phyloP scores from a whole-genome alignment of 148 eudicot species.

The Silene uniflora region DNA sequence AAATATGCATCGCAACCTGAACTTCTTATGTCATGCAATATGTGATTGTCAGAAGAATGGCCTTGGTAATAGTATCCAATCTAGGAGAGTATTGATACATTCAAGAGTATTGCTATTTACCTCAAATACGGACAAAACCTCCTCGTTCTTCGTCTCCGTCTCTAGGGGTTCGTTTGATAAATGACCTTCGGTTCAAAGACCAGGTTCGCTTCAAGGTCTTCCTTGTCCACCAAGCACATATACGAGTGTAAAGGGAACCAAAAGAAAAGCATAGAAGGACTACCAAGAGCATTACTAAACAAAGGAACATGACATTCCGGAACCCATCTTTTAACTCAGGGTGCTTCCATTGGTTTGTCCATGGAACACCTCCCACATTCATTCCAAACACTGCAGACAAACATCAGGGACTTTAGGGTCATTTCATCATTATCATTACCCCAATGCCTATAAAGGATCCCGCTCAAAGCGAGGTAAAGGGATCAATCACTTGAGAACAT shows the following conservation, averaged over 20 bases:
- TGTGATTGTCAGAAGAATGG: too few relatives aligned
- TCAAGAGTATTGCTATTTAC: neutral
- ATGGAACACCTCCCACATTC: slow-evolving; percentile 99
- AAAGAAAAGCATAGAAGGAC: slow-evolving; percentile 74
- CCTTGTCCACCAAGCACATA: slow-evolving; percentile 58
- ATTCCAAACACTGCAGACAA: slow-evolving; percentile 78
- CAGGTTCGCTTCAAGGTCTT: slow-evolving; percentile 47
- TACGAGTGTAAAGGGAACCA: slow-evolving; percentile 48
- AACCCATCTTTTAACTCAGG: slow-evolving; percentile 72
- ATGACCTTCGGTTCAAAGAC: slow-evolving; percentile 61
- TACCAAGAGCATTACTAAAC: slow-evolving; percentile 47
- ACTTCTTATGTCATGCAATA: neutral
- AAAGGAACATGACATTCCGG: slow-evolving; percentile 63
- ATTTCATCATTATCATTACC: neutral
- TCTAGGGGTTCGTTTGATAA: slow-evolving; percentile 36
- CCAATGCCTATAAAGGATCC: too few relatives aligned
- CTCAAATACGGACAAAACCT: slow-evolving; percentile 72
- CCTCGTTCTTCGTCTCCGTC: slow-evolving; percentile 39
- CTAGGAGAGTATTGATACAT: neutral
- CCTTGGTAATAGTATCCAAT: neutral
- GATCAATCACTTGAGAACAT: too few relatives aligned
- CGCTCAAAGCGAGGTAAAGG: too few relatives aligned
- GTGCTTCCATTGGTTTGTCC: slow-evolving; percentile 67
- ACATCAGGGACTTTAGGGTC: slow-evolving; percentile 5
- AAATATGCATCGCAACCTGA: neutral